phyloP scores from a whole-genome alignment of 768 basidiomycete species.

The Naganishia antarctica region DNA sequence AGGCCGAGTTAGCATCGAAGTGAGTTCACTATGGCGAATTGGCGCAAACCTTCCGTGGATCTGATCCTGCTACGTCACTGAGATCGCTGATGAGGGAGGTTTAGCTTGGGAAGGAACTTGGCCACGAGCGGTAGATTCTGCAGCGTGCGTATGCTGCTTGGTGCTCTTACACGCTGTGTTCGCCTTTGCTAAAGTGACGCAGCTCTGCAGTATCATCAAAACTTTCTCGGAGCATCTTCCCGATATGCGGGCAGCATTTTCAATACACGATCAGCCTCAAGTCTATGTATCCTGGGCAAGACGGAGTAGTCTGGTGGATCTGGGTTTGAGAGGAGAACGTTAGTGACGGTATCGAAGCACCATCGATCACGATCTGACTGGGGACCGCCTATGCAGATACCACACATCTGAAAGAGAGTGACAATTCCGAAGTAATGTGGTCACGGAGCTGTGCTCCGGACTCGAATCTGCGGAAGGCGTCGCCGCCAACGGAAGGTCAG shows the following conservation, averaged over 20 bases:
- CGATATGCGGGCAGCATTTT: slow-evolving; percentile 44
- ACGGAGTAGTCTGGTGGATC: slow-evolving; percentile 38
- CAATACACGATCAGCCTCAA: slow-evolving; percentile 48
- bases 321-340: slow-evolving; percentile 44
- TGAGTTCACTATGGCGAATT: slow-evolving; percentile 28
- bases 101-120: slow-evolving; percentile 46
- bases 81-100: slow-evolving; percentile 43
- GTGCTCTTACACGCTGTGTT: background rate
- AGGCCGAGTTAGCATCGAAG: slow-evolving; percentile 41
- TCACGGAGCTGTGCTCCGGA: slow-evolving; percentile 44
- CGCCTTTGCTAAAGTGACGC: background rate
- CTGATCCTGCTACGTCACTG: background rate
- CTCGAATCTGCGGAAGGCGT: slow-evolving; percentile 38
- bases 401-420: slow-evolving; percentile 43
- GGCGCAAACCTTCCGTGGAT: no score
- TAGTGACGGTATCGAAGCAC: slow-evolving; percentile 13
- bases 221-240: slow-evolving; percentile 40
- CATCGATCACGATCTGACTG: background rate
- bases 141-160: slow-evolving; percentile 27
- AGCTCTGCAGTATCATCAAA: slow-evolving; percentile 31
- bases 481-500: slow-evolving; percentile 35
- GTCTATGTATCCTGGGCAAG: slow-evolving; percentile 47
- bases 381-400: slow-evolving; percentile 32
- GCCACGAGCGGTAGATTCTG: slow-evolving; percentile 41
- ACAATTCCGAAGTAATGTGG: slow-evolving; percentile 38